Evolutionary conservation across 1,139 yeast genomes (phyloP), one percentile per base, ranked within the genome.

Genomic region (Debaryomyces coudertii): DNA sequence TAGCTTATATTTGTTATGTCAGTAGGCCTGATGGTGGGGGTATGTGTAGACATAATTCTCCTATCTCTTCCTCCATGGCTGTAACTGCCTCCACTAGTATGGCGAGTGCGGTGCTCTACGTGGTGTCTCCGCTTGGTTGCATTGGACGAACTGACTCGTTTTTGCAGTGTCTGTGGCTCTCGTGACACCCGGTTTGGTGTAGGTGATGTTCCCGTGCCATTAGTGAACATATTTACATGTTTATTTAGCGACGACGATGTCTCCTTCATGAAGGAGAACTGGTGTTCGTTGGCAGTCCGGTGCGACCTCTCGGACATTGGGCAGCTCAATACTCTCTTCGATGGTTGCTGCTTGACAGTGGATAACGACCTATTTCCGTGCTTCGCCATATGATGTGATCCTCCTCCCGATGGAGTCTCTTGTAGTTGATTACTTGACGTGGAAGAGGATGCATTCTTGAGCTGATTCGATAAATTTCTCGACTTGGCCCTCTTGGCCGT

Each of bases 181-280:
- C 43, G 22, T n/a, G 46, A 14, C 14, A 24, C 40, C 16, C 29
- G 34, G 20, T 43, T 47, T 4, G 59, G 54, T 25, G 42, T 51
- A n/a, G 52, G 43, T 29, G 54, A 60, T 43, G 61, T 64, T 20
- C 36, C 28, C 7, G 14, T 20, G 7, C 15, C 12, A 5, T 28
- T 20, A 14, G 20, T 29, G 22, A 38, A 38, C 14, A 38, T 11
- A 16, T 25, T 34, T 22, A 28, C 34, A 24, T 41, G 38, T 49
- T 66, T 68, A 43, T 65, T 66, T 14, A 59, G 46, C 1, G 76
- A 69, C 4, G 75, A 68, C 3, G 74, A 53, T 0, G 76, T 71
- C 14, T 67, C 73, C 40, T 60, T 58, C 76, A 71, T 71, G 45
- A 71, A 71, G 5, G 75, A 68, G 46, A 64, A 66, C 47, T 54